Conservation (phyloP, 768 basidiomycete genomes). For the Trametes cingulata region DNA sequence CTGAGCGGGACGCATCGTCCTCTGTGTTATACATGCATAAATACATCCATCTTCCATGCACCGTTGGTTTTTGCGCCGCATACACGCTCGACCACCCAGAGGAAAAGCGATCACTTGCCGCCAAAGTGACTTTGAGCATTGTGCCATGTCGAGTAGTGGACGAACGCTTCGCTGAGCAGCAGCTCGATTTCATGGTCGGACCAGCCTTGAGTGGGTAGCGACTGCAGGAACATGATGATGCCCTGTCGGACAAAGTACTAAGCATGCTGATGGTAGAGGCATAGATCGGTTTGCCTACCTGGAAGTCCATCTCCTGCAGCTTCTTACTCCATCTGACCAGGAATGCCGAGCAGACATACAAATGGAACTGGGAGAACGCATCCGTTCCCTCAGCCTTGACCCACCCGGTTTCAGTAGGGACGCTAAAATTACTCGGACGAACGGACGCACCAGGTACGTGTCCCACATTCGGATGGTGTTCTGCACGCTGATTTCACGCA, state of each 20-base stretch:
- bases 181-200: constrained; percentile 94
- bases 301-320: constrained; percentile 96
- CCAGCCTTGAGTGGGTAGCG: constrained; percentile 91
- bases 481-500: constrained; percentile 96
- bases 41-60: constrained; percentile 15
- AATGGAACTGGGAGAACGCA: constrained; percentile 97
- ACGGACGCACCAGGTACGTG: constrained; percentile 84
- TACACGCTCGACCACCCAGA: neutral
- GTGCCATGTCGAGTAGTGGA: constrained; percentile 90
- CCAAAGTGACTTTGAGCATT: constrained; percentile 88
- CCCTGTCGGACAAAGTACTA: constrained; percentile 53
- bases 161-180: constrained; percentile 93
- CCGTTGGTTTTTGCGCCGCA: constrained; percentile 2
- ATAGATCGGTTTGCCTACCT: constrained; percentile 52
- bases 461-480: constrained; percentile 99
- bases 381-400: constrained; percentile 91
- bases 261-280: neutral
- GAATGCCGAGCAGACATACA: constrained; percentile 98
- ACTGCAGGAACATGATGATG: constrained; percentile 98
- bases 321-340: constrained; percentile 94
- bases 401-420: neutral
- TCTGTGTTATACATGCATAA: constrained; percentile 20
- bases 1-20: neutral
- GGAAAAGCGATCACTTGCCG: constrained; percentile 42
- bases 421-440: neutral